Conservation (phyloP, 805 yeast genomes). For the Ogataea methylovora region DNA sequence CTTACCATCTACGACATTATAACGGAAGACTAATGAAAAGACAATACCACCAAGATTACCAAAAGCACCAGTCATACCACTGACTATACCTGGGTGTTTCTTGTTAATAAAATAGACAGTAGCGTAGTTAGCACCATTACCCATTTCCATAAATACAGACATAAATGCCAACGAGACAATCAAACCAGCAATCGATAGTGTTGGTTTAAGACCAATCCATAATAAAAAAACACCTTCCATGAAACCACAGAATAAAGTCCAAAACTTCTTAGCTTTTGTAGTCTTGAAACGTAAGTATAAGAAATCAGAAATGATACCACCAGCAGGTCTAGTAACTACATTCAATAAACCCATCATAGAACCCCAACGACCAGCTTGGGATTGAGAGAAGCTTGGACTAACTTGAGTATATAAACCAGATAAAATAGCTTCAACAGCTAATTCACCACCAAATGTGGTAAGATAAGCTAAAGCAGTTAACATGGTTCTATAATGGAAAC, state of each 20-base stretch:
- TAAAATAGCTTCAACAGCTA: constrained; percentile 21
- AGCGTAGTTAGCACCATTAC: constrained; percentile 30
- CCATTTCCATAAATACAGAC: constrained; percentile 30
- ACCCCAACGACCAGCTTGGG: constrained; percentile 23
- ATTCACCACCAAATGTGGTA: constrained; percentile 23
- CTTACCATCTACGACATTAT: constrained; percentile 16
- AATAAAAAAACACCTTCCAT: constrained; percentile 26
- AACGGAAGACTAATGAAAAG: constrained; percentile 28
- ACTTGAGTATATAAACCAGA: constrained; percentile 15
- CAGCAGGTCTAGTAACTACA: constrained; percentile 23
- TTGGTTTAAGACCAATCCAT: constrained; percentile 26
- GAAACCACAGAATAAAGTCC: constrained; percentile 23
- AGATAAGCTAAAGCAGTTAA: constrained; percentile 19
- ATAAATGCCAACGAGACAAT: constrained; percentile 23
- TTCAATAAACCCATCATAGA: constrained; percentile 26
- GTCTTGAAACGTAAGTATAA: constrained; percentile 21
- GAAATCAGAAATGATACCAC: constrained; percentile 22
- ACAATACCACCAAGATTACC: constrained; percentile 30
- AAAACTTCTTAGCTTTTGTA: constrained; percentile 24
- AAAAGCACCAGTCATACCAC: constrained; percentile 28
- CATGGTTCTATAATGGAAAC: constrained; percentile 21
- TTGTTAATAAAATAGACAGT: constrained; percentile 28
- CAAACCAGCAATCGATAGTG: constrained; percentile 19
- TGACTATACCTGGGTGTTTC: constrained; percentile 28
- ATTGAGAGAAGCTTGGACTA: constrained; percentile 11